Conservation (phyloP, 192 early-diverging fungal species). For the Coemansia sp. region DNA sequence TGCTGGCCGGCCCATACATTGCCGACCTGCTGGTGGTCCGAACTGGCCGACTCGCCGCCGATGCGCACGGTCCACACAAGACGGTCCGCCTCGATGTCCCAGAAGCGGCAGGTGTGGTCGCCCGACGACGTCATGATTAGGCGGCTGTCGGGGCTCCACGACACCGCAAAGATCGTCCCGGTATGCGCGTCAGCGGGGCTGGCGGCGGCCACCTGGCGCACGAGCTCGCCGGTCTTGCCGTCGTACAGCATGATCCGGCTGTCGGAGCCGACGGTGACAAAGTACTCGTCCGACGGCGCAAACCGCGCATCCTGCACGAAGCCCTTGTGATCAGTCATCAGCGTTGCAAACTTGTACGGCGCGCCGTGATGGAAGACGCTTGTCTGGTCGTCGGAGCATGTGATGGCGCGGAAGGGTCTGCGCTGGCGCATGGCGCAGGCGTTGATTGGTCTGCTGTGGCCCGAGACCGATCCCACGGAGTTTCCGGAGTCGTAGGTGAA, state of each 20-base stretch:
- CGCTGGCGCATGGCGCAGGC: slow-evolving; percentile 83
- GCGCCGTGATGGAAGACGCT: slow-evolving; percentile 91
- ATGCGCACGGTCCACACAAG: slow-evolving; percentile 67
- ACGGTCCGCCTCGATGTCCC: slow-evolving; percentile 76
- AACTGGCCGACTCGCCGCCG: slow-evolving; percentile 19
- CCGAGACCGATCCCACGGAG: slow-evolving; percentile 86
- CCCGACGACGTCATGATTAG: slow-evolving; percentile 79
- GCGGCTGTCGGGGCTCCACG: slow-evolving; percentile 83
- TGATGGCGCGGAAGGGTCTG: slow-evolving; percentile 91
- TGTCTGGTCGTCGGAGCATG: slow-evolving; percentile 85
- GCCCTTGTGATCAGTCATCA: slow-evolving; percentile 77
- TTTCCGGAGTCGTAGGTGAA: slow-evolving; percentile 89
- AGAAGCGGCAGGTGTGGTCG: slow-evolving; percentile 86
- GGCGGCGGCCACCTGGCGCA: slow-evolving; percentile 57
- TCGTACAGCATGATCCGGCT: slow-evolving; percentile 92
- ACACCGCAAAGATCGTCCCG: slow-evolving; percentile 80
- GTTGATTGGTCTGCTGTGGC: slow-evolving; percentile 88
- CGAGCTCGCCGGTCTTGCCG: slow-evolving; percentile 81
- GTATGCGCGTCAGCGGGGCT: slow-evolving; percentile 61
- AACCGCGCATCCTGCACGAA: slow-evolving; percentile 92
- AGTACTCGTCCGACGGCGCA: slow-evolving; percentile 76
- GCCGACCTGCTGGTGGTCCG: slow-evolving; percentile 91
- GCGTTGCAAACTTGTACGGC: slow-evolving; percentile 80
- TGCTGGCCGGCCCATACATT: slow-evolving; percentile 81
- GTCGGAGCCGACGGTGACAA: slow-evolving; percentile 85